Conservation (phyloP, 768 basidiomycete genomes). For the Ramaria sp. region DNA sequence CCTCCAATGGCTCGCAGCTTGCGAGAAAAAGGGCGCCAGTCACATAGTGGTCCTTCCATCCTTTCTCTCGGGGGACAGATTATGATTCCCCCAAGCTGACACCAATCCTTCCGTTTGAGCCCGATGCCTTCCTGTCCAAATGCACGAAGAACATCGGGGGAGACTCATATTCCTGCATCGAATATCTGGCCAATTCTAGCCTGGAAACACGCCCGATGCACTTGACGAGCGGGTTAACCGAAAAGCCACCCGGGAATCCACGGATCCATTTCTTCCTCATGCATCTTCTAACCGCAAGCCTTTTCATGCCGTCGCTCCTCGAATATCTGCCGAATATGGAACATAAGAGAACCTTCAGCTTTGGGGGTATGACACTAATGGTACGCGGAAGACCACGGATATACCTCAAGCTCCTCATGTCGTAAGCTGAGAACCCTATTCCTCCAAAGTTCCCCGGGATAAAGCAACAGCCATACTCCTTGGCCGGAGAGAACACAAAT, state of each 20-base stretch:
- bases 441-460: slow-evolving; percentile 20
- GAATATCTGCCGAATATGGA: slow-evolving; percentile 20
- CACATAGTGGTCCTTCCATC: slow-evolving; percentile 28
- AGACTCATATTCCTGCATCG: slow-evolving; percentile 28
- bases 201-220: slow-evolving; percentile 17
- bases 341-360: slow-evolving; percentile 31
- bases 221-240: slow-evolving; percentile 31
- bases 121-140: slow-evolving; percentile 27
- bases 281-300: slow-evolving; percentile 42
- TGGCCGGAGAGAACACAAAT: slow-evolving; percentile 24
- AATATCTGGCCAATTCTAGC: slow-evolving; percentile 31
- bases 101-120: slow-evolving; percentile 43
- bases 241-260: slow-evolving; percentile 34
- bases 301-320: slow-evolving; percentile 37
- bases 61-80: slow-evolving; percentile 39
- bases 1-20: not conserved
- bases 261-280: slow-evolving; percentile 48
- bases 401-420: slow-evolving; percentile 34
- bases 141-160: slow-evolving; percentile 25
- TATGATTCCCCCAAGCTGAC: slow-evolving; percentile 38
- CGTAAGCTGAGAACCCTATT: slow-evolving; percentile 30
- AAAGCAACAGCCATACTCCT: slow-evolving; percentile 10
- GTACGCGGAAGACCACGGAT: slow-evolving; percentile 46
- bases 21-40: slow-evolving; percentile 9
- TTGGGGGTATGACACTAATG: slow-evolving; percentile 24